These are phyloP conservation scores for Yamadazyma siamensis DNA, from an alignment of 1,139 yeast species.

Conservation along the genomic window DNA sequence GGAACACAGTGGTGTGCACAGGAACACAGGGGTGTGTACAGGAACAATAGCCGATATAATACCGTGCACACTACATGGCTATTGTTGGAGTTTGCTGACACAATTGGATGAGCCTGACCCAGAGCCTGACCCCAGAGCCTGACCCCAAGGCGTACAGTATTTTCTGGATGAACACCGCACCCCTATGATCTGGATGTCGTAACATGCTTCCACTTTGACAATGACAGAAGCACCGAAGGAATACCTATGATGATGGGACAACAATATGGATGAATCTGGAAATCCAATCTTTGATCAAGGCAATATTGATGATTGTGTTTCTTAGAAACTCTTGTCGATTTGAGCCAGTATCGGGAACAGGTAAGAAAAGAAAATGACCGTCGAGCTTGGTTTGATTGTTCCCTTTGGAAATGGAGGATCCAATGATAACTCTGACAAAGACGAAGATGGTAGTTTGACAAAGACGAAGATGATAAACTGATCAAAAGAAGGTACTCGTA, in stretches of 20 bases:
- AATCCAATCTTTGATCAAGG: conserved; percentile 5
- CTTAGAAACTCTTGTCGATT: conserved; percentile 4
- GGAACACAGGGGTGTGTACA: too few species aligned
- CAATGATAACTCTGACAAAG: conserved; percentile 10
- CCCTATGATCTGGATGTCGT: too few species aligned
- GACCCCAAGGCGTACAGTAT: too few species aligned
- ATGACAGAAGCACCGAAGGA: conserved; percentile 1
- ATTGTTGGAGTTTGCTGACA: too few species aligned
- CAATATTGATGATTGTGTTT: conserved; percentile 6
- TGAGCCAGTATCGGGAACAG: conserved; percentile 5
- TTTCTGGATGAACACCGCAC: too few species aligned
- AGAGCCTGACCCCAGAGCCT: too few species aligned
- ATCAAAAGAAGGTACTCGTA: conserved; percentile 2
- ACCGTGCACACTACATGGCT: too few species aligned
- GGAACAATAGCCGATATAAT: too few species aligned
- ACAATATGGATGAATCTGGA: conserved; percentile 6
- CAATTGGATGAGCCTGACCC: too few species aligned
- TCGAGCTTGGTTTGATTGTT: conserved; percentile 2
- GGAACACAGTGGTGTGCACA: too few species aligned
- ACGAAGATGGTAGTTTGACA: too few species aligned
- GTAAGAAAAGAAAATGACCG: conserved; percentile 5
- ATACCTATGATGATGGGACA: conserved; percentile 6
- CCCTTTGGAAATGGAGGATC: conserved; percentile 7
- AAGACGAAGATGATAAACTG: too few species aligned
- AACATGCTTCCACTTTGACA: conserved; percentile 1